Evolutionary conservation across 306 rosid genomes (phyloP), one percentile per base, ranked within the genome.

Genomic region (Cucurbita pepo): DNA sequence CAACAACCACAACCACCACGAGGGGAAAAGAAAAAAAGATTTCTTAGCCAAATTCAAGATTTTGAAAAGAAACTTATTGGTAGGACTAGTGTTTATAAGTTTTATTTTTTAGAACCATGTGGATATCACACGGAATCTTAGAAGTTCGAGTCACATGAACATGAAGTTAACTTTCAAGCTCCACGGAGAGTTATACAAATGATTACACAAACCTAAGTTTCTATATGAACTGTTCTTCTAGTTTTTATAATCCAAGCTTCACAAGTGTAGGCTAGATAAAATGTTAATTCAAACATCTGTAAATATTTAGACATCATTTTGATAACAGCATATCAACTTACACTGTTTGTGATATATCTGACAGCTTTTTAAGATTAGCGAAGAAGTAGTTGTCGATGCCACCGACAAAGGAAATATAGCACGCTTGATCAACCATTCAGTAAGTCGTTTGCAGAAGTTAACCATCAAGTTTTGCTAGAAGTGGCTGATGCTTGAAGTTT

Each of bases 361-460:
- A 80, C 90, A 95, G 99, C 88, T 95, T 48, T 95, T 95, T 77
- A 95, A 95, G 87, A 95, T 95, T 72, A 89, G 99, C 45, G 99
- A 95, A 84, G 99, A 95, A 79, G 99, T 95, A 60, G 99, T 95
- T 77, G 99, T 95, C 73, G 99, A 95, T 75, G 99, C 99, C 64
- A 95, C 99, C 4, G 96, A 95, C 53, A 95, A 95, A 83, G 99
- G 99, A 81, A 95, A 95, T 59, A 95, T 95, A 79, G 99, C 99
- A 10, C 92, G 99, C 70, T 85, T 95, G 65, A 95, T 95, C 44
- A 95, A 95, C 88, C 99, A 95, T 83, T 95, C 96, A 4, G 99
- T 91, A 77, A 86, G 97, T 84, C 38, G 40, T 73, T 76, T n/a
- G 34, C 14, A 16, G 48, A 48, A 65, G 6, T 12, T 53, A 51